Evolutionary conservation across 2,329 filamentous ascomycete species (phyloP).

Genomic region (Coniochaeta prunicola): DNA sequence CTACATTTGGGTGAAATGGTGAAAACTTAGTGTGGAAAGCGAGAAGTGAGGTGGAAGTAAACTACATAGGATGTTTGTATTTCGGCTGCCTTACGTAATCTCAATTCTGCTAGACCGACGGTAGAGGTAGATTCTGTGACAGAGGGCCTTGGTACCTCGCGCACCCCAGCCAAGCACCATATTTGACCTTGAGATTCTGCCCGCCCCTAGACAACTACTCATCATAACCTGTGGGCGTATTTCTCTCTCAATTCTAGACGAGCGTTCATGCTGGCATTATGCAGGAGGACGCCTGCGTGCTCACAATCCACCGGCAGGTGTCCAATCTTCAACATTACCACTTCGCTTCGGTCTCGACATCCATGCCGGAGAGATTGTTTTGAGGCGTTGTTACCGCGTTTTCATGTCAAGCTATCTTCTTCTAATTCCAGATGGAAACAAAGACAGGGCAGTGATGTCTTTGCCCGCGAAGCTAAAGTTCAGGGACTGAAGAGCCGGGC

Average conservation of each 20-base stretch:
- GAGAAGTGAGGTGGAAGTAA: not conserved
- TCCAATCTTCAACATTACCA: not conserved
- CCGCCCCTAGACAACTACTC: not conserved
- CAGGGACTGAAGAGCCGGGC: slow-evolving; percentile 81
- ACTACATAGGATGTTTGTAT: too few species aligned
- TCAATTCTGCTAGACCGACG: too few species aligned
- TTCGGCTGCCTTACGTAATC: too few species aligned
- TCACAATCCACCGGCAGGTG: not conserved
- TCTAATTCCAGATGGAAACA: slow-evolving; percentile 72
- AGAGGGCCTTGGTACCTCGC: too few species aligned
- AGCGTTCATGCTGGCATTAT: not conserved
- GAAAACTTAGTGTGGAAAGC: too few species aligned
- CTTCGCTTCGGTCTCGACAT: not conserved
- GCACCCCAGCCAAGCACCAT: too few species aligned
- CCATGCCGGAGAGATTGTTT: not conserved
- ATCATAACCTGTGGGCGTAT: not conserved
- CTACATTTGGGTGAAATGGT: not conserved
- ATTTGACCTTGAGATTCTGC: too few species aligned
- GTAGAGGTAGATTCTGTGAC: too few species aligned
- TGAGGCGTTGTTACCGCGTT: not conserved
- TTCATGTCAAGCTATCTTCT: slow-evolving; percentile 20
- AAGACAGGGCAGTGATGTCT: slow-evolving; percentile 68
- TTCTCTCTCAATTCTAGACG: not conserved
- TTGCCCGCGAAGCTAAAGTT: slow-evolving; percentile 67
- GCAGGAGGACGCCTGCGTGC: not conserved